Base-by-base conservation (phyloP, 768 basidiomycete species). In the button mushroom (Agaricus bisporus) region DNA sequence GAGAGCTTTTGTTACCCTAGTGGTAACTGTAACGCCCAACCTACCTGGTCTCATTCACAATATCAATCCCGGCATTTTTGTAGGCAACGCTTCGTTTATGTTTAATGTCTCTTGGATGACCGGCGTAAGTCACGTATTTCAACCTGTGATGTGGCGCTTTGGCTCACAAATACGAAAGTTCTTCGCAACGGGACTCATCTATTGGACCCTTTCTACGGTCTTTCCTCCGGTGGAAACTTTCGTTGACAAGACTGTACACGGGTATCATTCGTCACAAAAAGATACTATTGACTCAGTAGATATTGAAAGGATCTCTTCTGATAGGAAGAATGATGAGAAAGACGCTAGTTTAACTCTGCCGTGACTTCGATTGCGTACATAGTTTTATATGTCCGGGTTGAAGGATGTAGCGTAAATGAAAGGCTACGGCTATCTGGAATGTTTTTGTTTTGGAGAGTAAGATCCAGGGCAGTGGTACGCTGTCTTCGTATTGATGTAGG, bases 71-170 rank as follows among this genome's bases (percentile, higher is more conserved):
- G 70, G 66, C 9, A 77, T 93, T 61, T 55, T 73, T 0, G 82
- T 90, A 25, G 87, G 87, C 15, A 71, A 79, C 29, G 76, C 74
- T 1, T 62, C 62, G 1, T 76, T 72, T 56, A 64, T 89, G 8
- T 91, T 85, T 62, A 80, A 86, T 61, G 76, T 91, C 56, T 79
- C 85, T 2, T 93, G 85, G 83, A 63, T 92, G 15, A 88, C 83
- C 61, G 86, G 86, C 51, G 86, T 88, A 66, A 50, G 82, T 69
- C 20, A 15, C 35, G 41, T 49, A 6, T n/a, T 39, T 12, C 45
- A 35, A 25, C 44, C 4, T 10, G 15, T 12, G 18, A 15, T 5
- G 8, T 11, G 32, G 9, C 45, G 22, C 0, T 10, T 17, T 29
- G 32, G 17, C 48, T 51, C 9, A 48, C 38, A 29, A 32, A 20